Percentiles rank a stretch among this genome's conserved stretches.
These are phyloP conservation scores for Diaporthe amygdali DNA, from an alignment of 2,329 filamentous ascomycete species.

Conservation along the genomic window DNA sequence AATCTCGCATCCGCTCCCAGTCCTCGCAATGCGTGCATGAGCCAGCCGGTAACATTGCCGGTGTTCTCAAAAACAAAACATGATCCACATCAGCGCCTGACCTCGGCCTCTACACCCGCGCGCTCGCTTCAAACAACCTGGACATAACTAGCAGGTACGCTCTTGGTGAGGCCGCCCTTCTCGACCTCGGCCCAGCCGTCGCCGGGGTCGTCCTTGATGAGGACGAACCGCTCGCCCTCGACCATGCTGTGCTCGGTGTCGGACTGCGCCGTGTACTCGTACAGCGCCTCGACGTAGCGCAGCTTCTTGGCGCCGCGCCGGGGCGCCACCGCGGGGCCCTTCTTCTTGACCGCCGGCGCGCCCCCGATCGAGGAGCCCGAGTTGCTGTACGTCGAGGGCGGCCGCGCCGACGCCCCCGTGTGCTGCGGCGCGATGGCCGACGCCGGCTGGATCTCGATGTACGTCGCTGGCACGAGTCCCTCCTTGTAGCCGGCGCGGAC, in stretches of 20 bases:
- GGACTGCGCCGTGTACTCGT: slow-evolving; percentile 86
- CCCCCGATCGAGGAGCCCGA: slow-evolving; percentile 71
- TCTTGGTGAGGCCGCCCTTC: slow-evolving; percentile 82
- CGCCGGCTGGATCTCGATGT: slow-evolving; percentile 71
- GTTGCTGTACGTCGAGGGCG: slow-evolving; percentile 78
- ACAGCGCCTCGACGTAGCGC: slow-evolving; percentile 90
- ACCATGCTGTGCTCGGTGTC: slow-evolving; percentile 88
- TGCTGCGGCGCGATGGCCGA: slow-evolving; percentile 50
- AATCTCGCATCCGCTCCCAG: neutral
- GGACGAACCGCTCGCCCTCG: slow-evolving; percentile 89
- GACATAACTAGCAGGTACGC: slow-evolving; percentile 93
- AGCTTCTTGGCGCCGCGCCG: slow-evolving; percentile 91
- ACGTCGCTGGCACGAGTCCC: slow-evolving; percentile 86
- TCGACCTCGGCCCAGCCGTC: slow-evolving; percentile 99
- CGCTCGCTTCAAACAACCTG: slow-evolving; percentile 64
- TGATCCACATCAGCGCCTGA: neutral
- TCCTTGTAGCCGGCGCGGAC: slow-evolving; percentile 77
- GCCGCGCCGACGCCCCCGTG: slow-evolving; percentile 59
- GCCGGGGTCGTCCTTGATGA: slow-evolving; percentile 85
- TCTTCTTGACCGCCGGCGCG: slow-evolving; percentile 69
- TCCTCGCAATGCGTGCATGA: neutral
- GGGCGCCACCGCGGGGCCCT: slow-evolving; percentile 90
- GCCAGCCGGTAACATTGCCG: neutral
- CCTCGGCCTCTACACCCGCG: neutral
- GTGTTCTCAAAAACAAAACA: neutral